A percentile compares a stretch with the other conserved stretches of the same genome.
Conservation (phyloP, 176 grass and related monocot species). For the Canna indica region DNA sequence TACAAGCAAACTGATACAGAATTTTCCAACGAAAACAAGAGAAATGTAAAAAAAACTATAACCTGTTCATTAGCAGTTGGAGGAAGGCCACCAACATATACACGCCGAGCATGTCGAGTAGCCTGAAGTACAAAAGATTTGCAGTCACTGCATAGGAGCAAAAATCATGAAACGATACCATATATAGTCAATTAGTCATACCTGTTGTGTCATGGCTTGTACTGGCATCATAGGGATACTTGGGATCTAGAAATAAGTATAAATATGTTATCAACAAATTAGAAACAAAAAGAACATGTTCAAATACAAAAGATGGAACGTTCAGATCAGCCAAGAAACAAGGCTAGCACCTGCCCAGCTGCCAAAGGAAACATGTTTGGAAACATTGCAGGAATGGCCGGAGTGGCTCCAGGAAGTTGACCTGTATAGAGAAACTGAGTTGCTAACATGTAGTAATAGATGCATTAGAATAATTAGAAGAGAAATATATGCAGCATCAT, state of each 20-base stretch:
- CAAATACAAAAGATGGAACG: no score
- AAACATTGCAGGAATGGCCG: slow-evolving; percentile 63
- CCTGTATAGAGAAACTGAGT: slow-evolving; percentile 40
- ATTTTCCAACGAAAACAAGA: no score
- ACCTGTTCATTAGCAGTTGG: slow-evolving; percentile 95
- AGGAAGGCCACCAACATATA: slow-evolving; percentile 96
- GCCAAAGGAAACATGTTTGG: slow-evolving; percentile 66
- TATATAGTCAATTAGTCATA: no score
- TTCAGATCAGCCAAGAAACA: background rate
- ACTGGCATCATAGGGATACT: slow-evolving; percentile 74
- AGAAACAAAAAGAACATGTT: no score
- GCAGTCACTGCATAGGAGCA: no score
- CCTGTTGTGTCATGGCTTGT: slow-evolving; percentile 97
- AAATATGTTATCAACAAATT: no score
- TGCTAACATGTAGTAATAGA: slow-evolving; percentile 7
- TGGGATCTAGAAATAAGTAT: slow-evolving; percentile 4
- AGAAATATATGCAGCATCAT: slow-evolving; percentile 23
- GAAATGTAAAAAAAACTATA: background rate
- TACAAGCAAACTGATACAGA: no score
- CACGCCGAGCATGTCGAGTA: slow-evolving; percentile 85
- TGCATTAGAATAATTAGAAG: slow-evolving; percentile 6
- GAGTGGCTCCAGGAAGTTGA: slow-evolving; percentile 35
- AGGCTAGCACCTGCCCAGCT: slow-evolving; percentile 52
- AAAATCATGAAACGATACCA: no score
- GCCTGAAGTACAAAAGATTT: slow-evolving; percentile 30